Conservation (phyloP, 2,329 filamentous ascomycete genomes). For the Hypoxylon sp. region DNA sequence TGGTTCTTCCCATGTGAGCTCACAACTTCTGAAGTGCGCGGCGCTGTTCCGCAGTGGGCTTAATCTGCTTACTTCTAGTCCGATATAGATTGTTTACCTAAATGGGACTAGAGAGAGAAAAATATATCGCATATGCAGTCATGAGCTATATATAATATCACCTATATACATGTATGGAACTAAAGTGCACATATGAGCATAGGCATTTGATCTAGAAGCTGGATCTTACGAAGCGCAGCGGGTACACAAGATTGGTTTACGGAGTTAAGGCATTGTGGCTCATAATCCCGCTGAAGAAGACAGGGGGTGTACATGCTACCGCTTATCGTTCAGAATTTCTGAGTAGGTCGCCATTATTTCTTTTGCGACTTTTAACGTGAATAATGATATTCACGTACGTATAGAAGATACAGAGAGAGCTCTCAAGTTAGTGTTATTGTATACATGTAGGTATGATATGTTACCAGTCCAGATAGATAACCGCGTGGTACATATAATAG, state of each 20-base stretch:
- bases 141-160: slow-evolving; percentile 20
- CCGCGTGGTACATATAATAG: no score
- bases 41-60: neutral
- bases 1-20: neutral
- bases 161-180: no score
- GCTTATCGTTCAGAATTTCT: neutral
- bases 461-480: no score
- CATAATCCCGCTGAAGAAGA: slow-evolving; percentile 16
- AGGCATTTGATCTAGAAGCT: neutral
- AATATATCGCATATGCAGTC: slow-evolving; percentile 2
- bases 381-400: neutral
- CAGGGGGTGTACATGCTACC: neutral
- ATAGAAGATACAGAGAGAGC: neutral
- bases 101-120: neutral
- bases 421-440: neutral
- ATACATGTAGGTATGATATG: no score
- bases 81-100: slow-evolving; percentile 8
- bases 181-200: no score
- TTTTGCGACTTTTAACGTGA: neutral
- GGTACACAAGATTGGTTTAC: neutral
- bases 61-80: neutral
- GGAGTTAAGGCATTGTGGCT: slow-evolving; percentile 27
- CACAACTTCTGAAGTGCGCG: neutral
- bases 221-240: neutral
- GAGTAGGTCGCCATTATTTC: neutral